These are phyloP conservation scores for Casuarina glauca DNA, from an alignment of 306 rosid species.

Conservation along the genomic window DNA sequence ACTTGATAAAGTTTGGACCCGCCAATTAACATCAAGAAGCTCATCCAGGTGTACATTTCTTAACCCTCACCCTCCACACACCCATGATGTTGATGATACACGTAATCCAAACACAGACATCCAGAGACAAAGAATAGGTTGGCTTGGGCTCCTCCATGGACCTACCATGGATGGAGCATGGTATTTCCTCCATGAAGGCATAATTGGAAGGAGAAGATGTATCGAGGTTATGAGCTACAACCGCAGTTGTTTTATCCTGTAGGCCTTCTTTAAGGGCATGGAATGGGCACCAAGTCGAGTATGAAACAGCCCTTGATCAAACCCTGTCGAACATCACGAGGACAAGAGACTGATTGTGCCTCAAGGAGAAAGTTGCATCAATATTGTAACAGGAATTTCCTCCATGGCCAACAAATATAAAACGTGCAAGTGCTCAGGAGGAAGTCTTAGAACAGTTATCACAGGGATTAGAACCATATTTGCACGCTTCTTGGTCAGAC, in stretches of 20 bases:
- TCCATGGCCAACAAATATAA: neutral
- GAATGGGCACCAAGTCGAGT: neutral
- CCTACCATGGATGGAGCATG: neutral
- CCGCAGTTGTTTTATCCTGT: neutral
- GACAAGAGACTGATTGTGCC: neutral
- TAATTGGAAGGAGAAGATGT: neutral
- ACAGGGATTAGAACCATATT: slow-evolving; percentile 77
- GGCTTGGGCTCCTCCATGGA: neutral
- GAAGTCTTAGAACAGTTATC: slow-evolving; percentile 77
- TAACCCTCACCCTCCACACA: too few relatives aligned
- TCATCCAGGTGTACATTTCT: too few relatives aligned
- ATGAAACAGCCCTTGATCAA: neutral
- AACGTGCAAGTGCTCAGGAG: slow-evolving; percentile 33
- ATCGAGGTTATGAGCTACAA: neutral
- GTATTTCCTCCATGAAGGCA: neutral
- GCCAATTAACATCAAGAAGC: too few relatives aligned
- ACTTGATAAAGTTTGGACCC: too few relatives aligned
- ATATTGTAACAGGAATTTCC: neutral
- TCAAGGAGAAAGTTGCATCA: neutral
- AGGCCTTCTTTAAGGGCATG: neutral
- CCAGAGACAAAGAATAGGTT: neutral
- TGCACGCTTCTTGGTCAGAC: slow-evolving; percentile 67
- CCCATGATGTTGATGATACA: too few relatives aligned
- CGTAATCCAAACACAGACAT: too few relatives aligned
- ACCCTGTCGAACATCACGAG: neutral